Conservation (phyloP, 2,329 filamentous ascomycete genomes). For the Rutstroemia sp. region DNA sequence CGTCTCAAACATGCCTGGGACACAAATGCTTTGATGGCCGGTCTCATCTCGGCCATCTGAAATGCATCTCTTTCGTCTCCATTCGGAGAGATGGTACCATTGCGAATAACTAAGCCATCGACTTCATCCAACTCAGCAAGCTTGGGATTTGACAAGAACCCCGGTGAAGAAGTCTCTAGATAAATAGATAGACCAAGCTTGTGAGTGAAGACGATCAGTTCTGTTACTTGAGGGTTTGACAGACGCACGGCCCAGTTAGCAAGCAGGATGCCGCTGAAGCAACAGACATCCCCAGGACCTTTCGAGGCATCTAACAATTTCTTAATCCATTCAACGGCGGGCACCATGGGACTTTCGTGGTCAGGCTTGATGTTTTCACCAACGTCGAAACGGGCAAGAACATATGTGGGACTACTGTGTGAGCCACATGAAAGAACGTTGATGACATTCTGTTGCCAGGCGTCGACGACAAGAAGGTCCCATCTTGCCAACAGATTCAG, state of each 20-base stretch:
- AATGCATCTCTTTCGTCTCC: slow-evolving; percentile 38
- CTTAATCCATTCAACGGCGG: not conserved
- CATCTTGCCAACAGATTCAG: slow-evolving; percentile 33
- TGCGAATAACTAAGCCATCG: slow-evolving; percentile 35
- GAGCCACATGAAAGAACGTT: slow-evolving; percentile 26
- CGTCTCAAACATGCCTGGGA: slow-evolving; percentile 20
- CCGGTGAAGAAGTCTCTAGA: slow-evolving; percentile 19
- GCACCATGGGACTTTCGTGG: not conserved
- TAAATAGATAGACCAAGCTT: slow-evolving; percentile 21
- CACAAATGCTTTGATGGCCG: slow-evolving; percentile 17
- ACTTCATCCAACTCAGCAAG: slow-evolving; percentile 18
- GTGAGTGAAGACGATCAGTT: slow-evolving; percentile 20
- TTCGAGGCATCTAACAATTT: slow-evolving; percentile 14
- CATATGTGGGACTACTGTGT: slow-evolving; percentile 14
- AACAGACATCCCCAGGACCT: slow-evolving; percentile 10
- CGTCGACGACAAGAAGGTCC: slow-evolving; percentile 39
- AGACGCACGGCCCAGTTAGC: slow-evolving; percentile 16
- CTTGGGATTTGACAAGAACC: slow-evolving; percentile 15
- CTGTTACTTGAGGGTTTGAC: slow-evolving; percentile 13
- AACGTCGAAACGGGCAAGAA: slow-evolving; percentile 21
- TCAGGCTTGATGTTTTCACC: slow-evolving; percentile 8
- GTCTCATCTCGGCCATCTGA: slow-evolving; percentile 27
- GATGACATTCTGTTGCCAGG: slow-evolving; percentile 31
- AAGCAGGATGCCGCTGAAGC: slow-evolving; percentile 19
- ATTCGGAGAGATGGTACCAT: slow-evolving; percentile 35